A percentile compares a stretch with the other conserved stretches of the same genome.
These are phyloP conservation scores for Hippophae tibetana DNA, from an alignment of 306 rosid species.

Conservation along the genomic window DNA sequence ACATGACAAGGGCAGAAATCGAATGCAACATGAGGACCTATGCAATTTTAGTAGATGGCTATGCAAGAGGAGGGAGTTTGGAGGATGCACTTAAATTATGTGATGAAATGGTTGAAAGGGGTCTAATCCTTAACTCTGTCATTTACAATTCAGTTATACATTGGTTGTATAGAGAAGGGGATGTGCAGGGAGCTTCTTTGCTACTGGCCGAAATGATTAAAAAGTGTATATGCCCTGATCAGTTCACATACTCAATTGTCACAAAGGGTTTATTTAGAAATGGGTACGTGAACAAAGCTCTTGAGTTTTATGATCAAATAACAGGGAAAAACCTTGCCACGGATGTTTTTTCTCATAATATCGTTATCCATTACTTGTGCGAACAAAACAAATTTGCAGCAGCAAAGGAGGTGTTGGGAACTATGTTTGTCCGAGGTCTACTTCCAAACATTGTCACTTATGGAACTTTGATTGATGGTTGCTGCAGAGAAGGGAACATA, in stretches of 20 bases:
- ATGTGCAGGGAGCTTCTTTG: slow-evolving; percentile 35
- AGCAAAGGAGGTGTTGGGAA: slow-evolving; percentile 39
- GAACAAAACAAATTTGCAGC: slow-evolving; percentile 20
- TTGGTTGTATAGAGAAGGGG: slow-evolving; percentile 40
- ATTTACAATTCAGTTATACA: slow-evolving; percentile 45
- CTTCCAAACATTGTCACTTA: slow-evolving; percentile 41
- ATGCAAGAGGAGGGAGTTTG: slow-evolving; percentile 41
- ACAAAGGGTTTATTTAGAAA: slow-evolving; percentile 38
- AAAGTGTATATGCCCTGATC: slow-evolving; percentile 34
- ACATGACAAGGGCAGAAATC: slow-evolving; percentile 35
- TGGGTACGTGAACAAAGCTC: slow-evolving; percentile 37
- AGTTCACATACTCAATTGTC: slow-evolving; percentile 45
- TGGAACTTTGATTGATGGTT: slow-evolving; percentile 39
- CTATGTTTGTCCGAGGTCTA: slow-evolving; percentile 36
- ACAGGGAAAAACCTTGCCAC: slow-evolving; percentile 18
- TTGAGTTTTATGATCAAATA: slow-evolving; percentile 28
- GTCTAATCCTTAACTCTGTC: slow-evolving; percentile 36
- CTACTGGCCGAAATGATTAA: slow-evolving; percentile 41
- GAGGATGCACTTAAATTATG: slow-evolving; percentile 42
- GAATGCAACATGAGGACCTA: slow-evolving; percentile 33
- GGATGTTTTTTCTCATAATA: slow-evolving; percentile 39
- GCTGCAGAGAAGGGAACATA: slow-evolving; percentile 32
- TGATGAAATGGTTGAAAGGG: slow-evolving; percentile 45
- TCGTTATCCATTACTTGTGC: slow-evolving; percentile 38
- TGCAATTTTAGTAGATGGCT: slow-evolving; percentile 44